Conservation (phyloP, 305 asterid genomes). For the Euphrasia arctica region DNA sequence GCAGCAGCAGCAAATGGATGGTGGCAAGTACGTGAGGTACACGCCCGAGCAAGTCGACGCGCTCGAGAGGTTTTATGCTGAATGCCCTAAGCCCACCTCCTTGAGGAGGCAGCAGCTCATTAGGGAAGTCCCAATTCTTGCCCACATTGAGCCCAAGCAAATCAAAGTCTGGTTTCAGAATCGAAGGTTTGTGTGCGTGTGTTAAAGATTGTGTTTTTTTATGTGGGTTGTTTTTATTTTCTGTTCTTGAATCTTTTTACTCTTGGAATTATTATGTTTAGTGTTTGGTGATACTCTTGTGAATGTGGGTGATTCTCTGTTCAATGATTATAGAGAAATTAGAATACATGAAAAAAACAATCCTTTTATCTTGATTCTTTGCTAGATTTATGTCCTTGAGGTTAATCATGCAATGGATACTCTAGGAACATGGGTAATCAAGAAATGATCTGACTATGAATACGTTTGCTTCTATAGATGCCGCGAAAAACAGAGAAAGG, state of each 20-base stretch:
- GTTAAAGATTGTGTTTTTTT: not conserved
- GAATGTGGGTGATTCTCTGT: too few relatives aligned
- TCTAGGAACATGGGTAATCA: too few relatives aligned
- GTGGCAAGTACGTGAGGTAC: constrained; percentile 61
- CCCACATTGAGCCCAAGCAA: constrained; percentile 63
- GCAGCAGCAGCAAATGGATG: constrained; percentile 30
- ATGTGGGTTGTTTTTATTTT: too few relatives aligned
- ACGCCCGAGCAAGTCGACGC: constrained; percentile 76
- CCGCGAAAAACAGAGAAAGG: constrained; percentile 94
- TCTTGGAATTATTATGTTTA: not conserved
- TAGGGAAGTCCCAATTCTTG: constrained; percentile 59
- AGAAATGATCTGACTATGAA: too few relatives aligned
- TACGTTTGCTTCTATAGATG: constrained; percentile 42
- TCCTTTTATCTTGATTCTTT: too few relatives aligned
- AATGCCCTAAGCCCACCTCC: constrained; percentile 68
- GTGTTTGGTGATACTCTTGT: not conserved
- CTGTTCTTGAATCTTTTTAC: too few relatives aligned
- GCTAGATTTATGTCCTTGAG: too few relatives aligned
- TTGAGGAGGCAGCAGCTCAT: constrained; percentile 66
- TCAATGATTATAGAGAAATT: too few relatives aligned
- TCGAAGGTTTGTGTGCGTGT: constrained; percentile 35
- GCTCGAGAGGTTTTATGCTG: constrained; percentile 58
- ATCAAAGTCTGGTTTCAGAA: constrained; percentile 78
- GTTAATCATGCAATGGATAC: too few relatives aligned
- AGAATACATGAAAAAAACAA: too few relatives aligned